phyloP scores from a whole-genome alignment of 176 grass and related monocot genomes.

The Secale cereale region DNA sequence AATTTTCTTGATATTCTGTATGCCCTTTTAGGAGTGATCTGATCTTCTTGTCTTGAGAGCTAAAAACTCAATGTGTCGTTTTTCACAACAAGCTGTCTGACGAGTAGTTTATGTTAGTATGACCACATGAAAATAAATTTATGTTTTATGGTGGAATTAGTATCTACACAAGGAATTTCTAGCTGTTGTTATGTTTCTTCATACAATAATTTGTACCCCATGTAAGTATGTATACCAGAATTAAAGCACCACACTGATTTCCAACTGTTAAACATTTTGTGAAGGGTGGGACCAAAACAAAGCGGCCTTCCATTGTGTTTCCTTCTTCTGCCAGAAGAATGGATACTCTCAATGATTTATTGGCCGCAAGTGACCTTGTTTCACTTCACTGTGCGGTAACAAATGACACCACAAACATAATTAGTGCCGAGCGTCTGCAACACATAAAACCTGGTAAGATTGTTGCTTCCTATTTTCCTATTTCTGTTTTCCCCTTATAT shows the following conservation, averaged over 20 bases:
- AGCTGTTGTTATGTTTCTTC: background rate
- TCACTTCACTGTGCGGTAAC: slow-evolving; percentile 82
- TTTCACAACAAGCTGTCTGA: background rate
- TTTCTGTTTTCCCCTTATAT: background rate
- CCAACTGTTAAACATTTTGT: slow-evolving; percentile 27
- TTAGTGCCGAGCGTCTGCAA: slow-evolving; percentile 74
- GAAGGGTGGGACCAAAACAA: slow-evolving; percentile 60
- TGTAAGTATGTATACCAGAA: background rate
- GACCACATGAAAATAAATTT: background rate
- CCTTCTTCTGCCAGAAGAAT: slow-evolving; percentile 87
- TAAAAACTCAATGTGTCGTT: background rate
- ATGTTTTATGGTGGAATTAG: background rate
- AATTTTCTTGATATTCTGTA: background rate
- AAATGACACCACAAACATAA: slow-evolving; percentile 78
- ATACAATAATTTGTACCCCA: background rate
- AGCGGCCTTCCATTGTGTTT: slow-evolving; percentile 70
- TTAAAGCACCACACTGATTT: background rate
- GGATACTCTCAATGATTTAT: slow-evolving; percentile 94
- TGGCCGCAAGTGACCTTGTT: slow-evolving; percentile 89
- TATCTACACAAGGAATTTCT: background rate
- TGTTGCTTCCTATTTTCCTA: background rate
- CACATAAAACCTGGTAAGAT: slow-evolving; percentile 92
- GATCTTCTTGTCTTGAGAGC: background rate
- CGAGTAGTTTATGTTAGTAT: background rate
- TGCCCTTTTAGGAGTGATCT: background rate